These are phyloP conservation scores for Globisporangium cystogenes DNA, from an alignment of 352 stramenopile genomes.

Conservation along the genomic window DNA sequence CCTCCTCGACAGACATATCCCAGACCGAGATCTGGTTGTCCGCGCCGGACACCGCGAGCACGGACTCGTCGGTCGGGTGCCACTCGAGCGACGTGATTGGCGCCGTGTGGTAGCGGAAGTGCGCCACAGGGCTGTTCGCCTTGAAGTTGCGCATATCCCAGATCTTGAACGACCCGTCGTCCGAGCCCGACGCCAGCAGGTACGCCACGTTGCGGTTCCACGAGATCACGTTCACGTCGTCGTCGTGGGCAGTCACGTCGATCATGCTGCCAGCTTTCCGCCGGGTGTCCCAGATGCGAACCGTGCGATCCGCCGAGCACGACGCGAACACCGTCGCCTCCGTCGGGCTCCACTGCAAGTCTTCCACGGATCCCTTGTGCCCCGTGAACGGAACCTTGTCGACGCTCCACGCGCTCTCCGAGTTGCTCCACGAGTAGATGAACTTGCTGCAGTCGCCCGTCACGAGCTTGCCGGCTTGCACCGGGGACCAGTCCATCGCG, in stretches of 20 bases:
- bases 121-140: slow-evolving; percentile 83
- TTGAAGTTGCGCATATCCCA: slow-evolving; percentile 97
- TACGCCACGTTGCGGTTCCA: slow-evolving; percentile 98
- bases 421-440: slow-evolving; percentile 94
- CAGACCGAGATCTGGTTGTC: slow-evolving; percentile 98
- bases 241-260: slow-evolving; percentile 88
- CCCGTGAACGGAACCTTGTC: slow-evolving; percentile 90
- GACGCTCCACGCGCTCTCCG: slow-evolving; percentile 70
- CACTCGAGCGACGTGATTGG: slow-evolving; percentile 98
- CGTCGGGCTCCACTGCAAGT: slow-evolving; percentile 98
- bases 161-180: slow-evolving; percentile 97
- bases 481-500: slow-evolving; percentile 96
- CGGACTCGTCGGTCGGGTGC: slow-evolving; percentile 98
- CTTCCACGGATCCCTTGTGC: slow-evolving; percentile 93
- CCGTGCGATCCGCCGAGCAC: slow-evolving; percentile 90
- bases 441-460: slow-evolving; percentile 96
- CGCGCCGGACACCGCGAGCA: slow-evolving; percentile 92
- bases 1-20: slow-evolving; percentile 99
- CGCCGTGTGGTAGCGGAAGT: slow-evolving; percentile 94
- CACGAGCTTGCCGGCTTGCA: slow-evolving; percentile 86
- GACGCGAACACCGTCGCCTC: slow-evolving; percentile 96
- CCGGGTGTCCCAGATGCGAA: slow-evolving; percentile 98
- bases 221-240: slow-evolving; percentile 98
- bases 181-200: slow-evolving; percentile 95
- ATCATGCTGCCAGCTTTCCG: slow-evolving; percentile 93